phyloP scores from a whole-genome alignment of 148 eudicot species.

The Persicaria tinctoria region DNA sequence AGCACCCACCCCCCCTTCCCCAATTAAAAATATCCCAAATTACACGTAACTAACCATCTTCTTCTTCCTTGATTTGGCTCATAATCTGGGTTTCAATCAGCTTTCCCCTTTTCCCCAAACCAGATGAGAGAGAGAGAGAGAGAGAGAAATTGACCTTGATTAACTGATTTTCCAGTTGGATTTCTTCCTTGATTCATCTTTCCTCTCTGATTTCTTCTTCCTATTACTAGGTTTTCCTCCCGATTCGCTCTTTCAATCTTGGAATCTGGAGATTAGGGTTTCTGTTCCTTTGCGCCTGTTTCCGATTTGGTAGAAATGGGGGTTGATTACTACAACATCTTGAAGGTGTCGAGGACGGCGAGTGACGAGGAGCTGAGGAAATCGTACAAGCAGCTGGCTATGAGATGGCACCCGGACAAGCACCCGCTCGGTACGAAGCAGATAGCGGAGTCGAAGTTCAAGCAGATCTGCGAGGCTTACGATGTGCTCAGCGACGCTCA shows the following conservation, averaged over 20 bases:
- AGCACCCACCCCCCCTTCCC: not conserved
- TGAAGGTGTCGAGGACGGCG: conserved; percentile 16
- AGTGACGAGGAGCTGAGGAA: conserved; percentile 52
- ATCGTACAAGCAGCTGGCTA: conserved; percentile 75
- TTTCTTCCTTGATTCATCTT: not conserved
- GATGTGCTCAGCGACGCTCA: conserved; percentile 64
- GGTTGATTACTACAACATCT: conserved; percentile 66
- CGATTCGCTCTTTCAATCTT: not conserved
- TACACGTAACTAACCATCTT: conserved; percentile 1
- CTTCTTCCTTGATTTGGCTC: not conserved
- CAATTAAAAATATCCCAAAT: not conserved
- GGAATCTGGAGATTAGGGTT: not conserved
- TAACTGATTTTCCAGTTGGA: not conserved
- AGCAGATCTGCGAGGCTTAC: conserved; percentile 88
- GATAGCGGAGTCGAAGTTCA: conserved; percentile 74
- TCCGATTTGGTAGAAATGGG: conserved; percentile 30
- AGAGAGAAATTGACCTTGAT: not conserved
- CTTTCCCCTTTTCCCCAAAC: not conserved
- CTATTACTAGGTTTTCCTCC: not conserved
- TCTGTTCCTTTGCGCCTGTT: not conserved
- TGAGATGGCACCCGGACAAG: conserved; percentile 97
- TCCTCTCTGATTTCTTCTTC: conserved; percentile 8
- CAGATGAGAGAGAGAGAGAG: not conserved
- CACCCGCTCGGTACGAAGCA: conserved; percentile 33
- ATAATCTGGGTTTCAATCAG: not conserved